These are phyloP conservation scores for Ambrosia artemisiifolia DNA, from an alignment of 129 eudicot species.

Conservation along the genomic window DNA sequence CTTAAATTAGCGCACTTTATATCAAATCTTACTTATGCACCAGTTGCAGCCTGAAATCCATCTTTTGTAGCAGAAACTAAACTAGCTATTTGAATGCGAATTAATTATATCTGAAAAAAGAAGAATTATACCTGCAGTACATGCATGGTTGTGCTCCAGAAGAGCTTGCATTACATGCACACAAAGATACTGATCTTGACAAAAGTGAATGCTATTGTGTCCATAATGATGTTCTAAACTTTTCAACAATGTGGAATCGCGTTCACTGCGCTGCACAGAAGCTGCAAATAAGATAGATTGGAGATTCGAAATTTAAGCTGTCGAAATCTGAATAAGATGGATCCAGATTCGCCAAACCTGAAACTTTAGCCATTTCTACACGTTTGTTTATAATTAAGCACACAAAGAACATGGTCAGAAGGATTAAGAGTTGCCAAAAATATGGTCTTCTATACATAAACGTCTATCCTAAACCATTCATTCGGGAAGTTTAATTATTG, in stretches of 20 bases:
- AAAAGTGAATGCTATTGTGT: slow-evolving; percentile 34
- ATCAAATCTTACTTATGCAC: slow-evolving; percentile 33
- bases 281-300: too few species aligned
- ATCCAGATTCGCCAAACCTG: too few species aligned
- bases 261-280: too few species aligned
- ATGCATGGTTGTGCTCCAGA: slow-evolving; percentile 39
- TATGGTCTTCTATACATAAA: too few species aligned
- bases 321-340: too few species aligned
- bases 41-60: slow-evolving; percentile 28
- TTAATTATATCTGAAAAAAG: neutral
- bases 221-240: slow-evolving; percentile 25
- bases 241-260: slow-evolving; percentile 4
- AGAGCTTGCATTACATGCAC: slow-evolving; percentile 38
- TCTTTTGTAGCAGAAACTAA: slow-evolving; percentile 35
- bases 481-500: too few species aligned
- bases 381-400: too few species aligned
- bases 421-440: too few species aligned
- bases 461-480: too few species aligned
- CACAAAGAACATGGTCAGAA: too few species aligned
- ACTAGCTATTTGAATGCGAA: slow-evolving; percentile 26
- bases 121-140: slow-evolving; percentile 20
- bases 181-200: slow-evolving; percentile 28
- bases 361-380: too few species aligned
- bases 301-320: too few species aligned
- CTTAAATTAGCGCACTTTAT: slow-evolving; percentile 15